Conservation (phyloP, 2,329 filamentous ascomycete genomes). For the Colletotrichum tropicicola region DNA sequence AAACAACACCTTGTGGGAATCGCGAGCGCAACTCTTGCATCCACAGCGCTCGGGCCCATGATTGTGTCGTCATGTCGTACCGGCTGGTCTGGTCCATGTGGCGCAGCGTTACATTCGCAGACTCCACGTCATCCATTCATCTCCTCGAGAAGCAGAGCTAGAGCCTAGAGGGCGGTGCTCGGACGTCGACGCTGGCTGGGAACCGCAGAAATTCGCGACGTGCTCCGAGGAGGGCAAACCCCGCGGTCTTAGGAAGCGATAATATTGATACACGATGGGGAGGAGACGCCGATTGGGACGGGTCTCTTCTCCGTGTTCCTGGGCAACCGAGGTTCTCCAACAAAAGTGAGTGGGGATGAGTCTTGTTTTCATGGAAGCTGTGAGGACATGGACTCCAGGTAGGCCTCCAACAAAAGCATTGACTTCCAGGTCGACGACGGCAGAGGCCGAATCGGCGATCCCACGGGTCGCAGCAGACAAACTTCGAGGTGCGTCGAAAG, state of each 20-base stretch:
- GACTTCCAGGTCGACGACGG: background rate
- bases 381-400: background rate
- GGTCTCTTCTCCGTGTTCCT: background rate
- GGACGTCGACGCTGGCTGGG: background rate
- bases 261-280: background rate
- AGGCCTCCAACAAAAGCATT: background rate
- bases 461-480: background rate
- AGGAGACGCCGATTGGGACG: background rate
- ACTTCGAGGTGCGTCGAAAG: background rate
- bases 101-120: slow-evolving; percentile 5
- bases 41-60: background rate
- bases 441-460: slow-evolving; percentile 1
- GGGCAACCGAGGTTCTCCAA: background rate
- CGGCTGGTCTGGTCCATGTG: background rate
- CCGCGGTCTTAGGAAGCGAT: too few species aligned
- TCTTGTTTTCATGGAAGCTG: background rate
- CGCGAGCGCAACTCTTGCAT: too few species aligned
- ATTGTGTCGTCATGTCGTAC: slow-evolving; percentile 17
- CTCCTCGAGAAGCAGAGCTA: background rate
- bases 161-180: background rate
- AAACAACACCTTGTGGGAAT: too few species aligned
- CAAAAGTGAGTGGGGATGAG: background rate
- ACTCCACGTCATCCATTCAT: slow-evolving; percentile 20
- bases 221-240: too few species aligned
- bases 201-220: background rate